phyloP scores from a whole-genome alignment of 2,329 filamentous ascomycete genomes.

The Tolypocladium pustulatum region DNA sequence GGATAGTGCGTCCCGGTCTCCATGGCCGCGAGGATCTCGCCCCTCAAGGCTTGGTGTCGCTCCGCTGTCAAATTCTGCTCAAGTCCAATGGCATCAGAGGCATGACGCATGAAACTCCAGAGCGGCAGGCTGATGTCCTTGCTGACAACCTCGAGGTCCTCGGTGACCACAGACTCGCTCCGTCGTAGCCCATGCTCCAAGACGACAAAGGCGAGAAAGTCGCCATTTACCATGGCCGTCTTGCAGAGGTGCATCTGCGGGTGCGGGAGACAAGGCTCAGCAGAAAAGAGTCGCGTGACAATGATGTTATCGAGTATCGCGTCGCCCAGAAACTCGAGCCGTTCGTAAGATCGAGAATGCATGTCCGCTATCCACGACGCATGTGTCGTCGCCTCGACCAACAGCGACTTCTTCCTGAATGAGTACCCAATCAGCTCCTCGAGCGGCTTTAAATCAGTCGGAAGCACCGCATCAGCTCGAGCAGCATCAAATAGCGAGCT shows the following conservation, averaged over 20 bases:
- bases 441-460: conserved; percentile 34
- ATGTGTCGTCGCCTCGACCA: conserved; percentile 76
- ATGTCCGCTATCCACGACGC: conserved; percentile 44
- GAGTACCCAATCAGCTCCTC: conserved; percentile 60
- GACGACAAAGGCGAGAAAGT: conserved; percentile 68
- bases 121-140: conserved; percentile 31
- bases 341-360: conserved; percentile 40
- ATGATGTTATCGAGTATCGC: conserved; percentile 73
- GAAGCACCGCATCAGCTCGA: conserved; percentile 21
- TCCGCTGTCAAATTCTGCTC: conserved; percentile 32
- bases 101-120: conserved; percentile 61
- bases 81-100: conserved; percentile 32
- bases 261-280: conserved; percentile 29
- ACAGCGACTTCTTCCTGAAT: conserved; percentile 57
- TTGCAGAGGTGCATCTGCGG: conserved; percentile 66
- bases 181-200: conserved; percentile 33
- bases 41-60: conserved; percentile 38
- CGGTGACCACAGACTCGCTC: conserved; percentile 10
- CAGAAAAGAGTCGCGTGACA: conserved; percentile 47
- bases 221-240: conserved; percentile 66
- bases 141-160: conserved; percentile 8
- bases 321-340: conserved; percentile 83
- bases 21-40: conserved; percentile 40
- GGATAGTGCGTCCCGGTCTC: conserved; percentile 49
- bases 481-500: conserved; percentile 32